Conservation (phyloP, 2,329 filamentous ascomycete genomes). For the Tolypocladium pustulatum region DNA sequence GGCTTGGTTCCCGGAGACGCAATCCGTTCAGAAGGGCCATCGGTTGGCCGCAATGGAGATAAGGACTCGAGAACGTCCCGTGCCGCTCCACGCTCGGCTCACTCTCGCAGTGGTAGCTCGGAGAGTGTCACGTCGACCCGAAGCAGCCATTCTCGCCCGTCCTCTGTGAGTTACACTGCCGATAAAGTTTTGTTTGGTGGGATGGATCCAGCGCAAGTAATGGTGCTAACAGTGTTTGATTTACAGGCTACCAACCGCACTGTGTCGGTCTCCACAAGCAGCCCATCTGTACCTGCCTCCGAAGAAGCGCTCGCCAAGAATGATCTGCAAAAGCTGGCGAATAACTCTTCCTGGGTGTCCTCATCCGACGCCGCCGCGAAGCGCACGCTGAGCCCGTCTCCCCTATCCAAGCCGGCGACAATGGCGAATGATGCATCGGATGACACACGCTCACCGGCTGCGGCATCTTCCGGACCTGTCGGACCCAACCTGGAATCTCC, state of each 20-base stretch:
- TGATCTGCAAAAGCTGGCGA: constrained; percentile 45
- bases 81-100: constrained; percentile 18
- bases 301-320: constrained; percentile 37
- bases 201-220: too few species aligned
- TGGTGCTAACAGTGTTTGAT: constrained; percentile 36
- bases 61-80: constrained; percentile 31
- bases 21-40: background rate
- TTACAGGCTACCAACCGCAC: constrained; percentile 51
- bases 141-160: constrained; percentile 49
- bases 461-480: constrained; percentile 18
- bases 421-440: constrained; percentile 45
- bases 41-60: constrained; percentile 11
- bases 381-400: constrained; percentile 57
- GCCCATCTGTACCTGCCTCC: constrained; percentile 38
- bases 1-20: constrained; percentile 10
- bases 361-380: constrained; percentile 55
- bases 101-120: constrained; percentile 45
- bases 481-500: constrained; percentile 44
- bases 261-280: constrained; percentile 39
- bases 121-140: constrained; percentile 53
- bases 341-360: constrained; percentile 51
- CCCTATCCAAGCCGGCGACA: constrained; percentile 60
- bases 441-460: constrained; percentile 27
- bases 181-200: too few species aligned
- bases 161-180: constrained; percentile 48